Evolutionary conservation across 257 asterid genomes (phyloP).

Genomic region (Ehretia macrophylla): DNA sequence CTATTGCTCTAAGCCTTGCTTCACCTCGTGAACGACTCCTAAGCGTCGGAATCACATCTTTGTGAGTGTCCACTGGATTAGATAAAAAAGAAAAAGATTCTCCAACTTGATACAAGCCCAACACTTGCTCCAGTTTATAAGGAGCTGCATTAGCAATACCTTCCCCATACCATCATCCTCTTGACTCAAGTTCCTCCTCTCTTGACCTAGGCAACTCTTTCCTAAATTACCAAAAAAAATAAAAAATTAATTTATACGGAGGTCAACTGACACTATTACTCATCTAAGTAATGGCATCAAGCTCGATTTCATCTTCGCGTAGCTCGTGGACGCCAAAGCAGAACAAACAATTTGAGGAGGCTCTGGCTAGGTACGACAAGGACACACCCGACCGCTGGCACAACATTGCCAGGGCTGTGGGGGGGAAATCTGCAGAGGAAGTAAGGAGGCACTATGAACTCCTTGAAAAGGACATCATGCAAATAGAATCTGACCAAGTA

Average conservation of each 20-base stretch:
- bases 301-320: conserved; percentile 38
- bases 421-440: conserved; percentile 42
- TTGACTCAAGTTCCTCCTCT: conserved; percentile 17
- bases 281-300: conserved; percentile 48
- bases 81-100: conserved; percentile 18
- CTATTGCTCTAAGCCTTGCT: conserved; percentile 7
- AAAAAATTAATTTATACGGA: too few relatives aligned
- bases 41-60: conserved; percentile 30
- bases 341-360: conserved; percentile 50
- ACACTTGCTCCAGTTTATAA: conserved; percentile 35
- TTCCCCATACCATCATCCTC: conserved; percentile 28
- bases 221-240: not conserved
- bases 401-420: conserved; percentile 40
- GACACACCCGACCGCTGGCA: conserved; percentile 48
- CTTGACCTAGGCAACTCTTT: not conserved
- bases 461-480: conserved; percentile 37
- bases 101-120: conserved; percentile 31
- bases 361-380: conserved; percentile 36
- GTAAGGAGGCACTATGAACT: conserved; percentile 37
- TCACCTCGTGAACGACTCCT: conserved; percentile 1
- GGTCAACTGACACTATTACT: too few relatives aligned
- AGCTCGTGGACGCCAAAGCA: conserved; percentile 38
- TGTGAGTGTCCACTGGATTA: not conserved
- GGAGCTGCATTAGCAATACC: conserved; percentile 19
- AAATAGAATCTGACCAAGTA: conserved; percentile 34